Evolutionary conservation across 371 early-diverging fungal species (phyloP).

Genomic region (Lichtheimia ramosa): DNA sequence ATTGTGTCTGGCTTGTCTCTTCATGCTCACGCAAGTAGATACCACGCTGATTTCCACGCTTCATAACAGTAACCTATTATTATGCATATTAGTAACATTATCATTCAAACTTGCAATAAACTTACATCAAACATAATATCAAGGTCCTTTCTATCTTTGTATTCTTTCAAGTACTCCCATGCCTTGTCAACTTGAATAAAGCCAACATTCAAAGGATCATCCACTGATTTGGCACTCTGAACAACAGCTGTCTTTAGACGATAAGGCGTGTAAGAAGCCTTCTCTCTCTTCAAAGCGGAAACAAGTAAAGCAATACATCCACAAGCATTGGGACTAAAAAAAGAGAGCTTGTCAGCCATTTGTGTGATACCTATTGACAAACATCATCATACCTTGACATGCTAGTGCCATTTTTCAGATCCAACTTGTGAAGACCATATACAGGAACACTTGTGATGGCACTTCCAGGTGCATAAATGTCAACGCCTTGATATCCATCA

Average conservation of each 20-base stretch:
- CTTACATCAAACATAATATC: conserved; percentile 69
- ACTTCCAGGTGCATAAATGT: conserved; percentile 90
- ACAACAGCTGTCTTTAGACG: conserved; percentile 79
- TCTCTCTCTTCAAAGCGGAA: conserved; percentile 75
- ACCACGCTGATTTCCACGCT: conserved; percentile 64
- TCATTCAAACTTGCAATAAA: background rate
- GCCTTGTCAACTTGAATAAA: conserved; percentile 89
- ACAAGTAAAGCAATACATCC: conserved; percentile 84
- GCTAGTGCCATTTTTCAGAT: conserved; percentile 91
- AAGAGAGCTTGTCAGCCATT: background rate
- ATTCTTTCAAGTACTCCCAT: conserved; percentile 75
- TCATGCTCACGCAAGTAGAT: conserved; percentile 83
- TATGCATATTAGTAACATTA: background rate
- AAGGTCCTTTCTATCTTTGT: conserved; percentile 58
- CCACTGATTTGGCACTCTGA: conserved; percentile 70
- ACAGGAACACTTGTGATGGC: conserved; percentile 93
- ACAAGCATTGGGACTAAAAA: conserved; percentile 80
- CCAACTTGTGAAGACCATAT: conserved; percentile 73
- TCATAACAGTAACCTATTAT: conserved; percentile 25
- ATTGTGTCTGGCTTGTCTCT: conserved; percentile 69
- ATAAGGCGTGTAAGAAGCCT: conserved; percentile 76
- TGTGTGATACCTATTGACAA: background rate
- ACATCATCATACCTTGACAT: conserved; percentile 64
- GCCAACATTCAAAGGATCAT: conserved; percentile 80
- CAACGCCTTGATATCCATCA: conserved; percentile 85